Percentiles rank a stretch among this genome's conserved stretches.
Evolutionary conservation across 2,329 filamentous ascomycete genomes (phyloP).

Genomic region (Microsporum canis): DNA sequence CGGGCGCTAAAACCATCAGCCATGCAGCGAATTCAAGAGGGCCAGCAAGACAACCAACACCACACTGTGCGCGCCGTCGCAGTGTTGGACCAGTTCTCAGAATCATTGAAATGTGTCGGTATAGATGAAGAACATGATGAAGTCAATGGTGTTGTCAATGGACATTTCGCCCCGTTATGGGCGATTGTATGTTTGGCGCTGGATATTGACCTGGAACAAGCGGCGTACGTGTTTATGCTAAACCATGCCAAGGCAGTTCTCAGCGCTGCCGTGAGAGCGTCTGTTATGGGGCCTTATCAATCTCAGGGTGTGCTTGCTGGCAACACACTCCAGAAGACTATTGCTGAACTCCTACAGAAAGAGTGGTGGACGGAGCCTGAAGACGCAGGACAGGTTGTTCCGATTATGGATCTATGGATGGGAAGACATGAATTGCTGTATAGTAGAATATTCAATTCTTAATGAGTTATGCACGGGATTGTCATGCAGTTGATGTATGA

Average conservation of each 20-base stretch:
- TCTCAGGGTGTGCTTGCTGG: constrained; percentile 49
- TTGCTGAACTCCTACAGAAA: constrained; percentile 38
- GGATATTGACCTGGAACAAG: constrained; percentile 40
- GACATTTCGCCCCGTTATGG: constrained; percentile 52
- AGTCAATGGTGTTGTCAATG: constrained; percentile 25
- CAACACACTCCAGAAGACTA: constrained; percentile 40
- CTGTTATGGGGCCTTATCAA: constrained; percentile 56
- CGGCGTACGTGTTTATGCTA: constrained; percentile 51
- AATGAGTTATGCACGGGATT: constrained; percentile 11
- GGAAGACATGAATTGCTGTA: constrained; percentile 55
- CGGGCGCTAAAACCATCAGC: constrained; percentile 36
- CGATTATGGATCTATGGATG: constrained; percentile 52
- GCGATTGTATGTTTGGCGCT: constrained; percentile 46
- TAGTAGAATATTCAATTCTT: constrained; percentile 58
- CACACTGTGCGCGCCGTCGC: constrained; percentile 14
- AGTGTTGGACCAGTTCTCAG: constrained; percentile 29
- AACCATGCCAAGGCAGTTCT: constrained; percentile 54
- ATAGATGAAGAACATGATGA: constrained; percentile 22
- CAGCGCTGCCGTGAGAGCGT: constrained; percentile 51
- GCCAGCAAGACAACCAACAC: constrained; percentile 2
- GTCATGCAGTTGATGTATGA: background rate
- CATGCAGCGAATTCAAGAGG: background rate
- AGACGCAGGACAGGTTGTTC: constrained; percentile 50
- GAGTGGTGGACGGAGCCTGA: constrained; percentile 41
- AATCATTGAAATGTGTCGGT: constrained; percentile 26